Percentiles rank a stretch among this genome's conserved stretches.
Conservation (phyloP, 306 rosid species). For the Cicer pinnatifidum region DNA sequence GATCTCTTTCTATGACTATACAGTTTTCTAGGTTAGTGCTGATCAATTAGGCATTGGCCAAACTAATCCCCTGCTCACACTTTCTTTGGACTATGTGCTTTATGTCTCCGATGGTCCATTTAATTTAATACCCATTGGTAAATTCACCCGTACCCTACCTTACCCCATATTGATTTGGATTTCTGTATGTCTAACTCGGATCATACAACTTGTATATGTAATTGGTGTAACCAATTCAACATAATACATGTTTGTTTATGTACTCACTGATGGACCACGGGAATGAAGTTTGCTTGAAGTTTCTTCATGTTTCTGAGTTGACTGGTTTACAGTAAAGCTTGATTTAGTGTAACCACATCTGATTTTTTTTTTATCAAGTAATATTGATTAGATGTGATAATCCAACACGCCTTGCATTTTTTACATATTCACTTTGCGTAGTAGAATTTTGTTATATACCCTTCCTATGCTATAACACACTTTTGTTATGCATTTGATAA, state of each 20-base stretch:
- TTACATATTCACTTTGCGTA: conserved; percentile 1
- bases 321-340: conserved; percentile 21
- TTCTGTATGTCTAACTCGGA: too few species aligned
- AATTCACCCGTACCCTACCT: too few species aligned
- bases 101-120: too few species aligned
- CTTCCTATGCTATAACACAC: not conserved
- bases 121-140: too few species aligned
- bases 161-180: too few species aligned
- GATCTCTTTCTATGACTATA: too few species aligned
- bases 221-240: not conserved
- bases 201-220: too few species aligned
- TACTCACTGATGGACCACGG: not conserved
- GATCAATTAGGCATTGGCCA: too few species aligned
- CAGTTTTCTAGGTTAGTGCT: too few species aligned
- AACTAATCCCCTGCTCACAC: too few species aligned
- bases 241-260: not conserved
- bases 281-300: conserved; percentile 15
- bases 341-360: not conserved
- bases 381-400: conserved; percentile 26
- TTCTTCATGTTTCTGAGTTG: conserved; percentile 21
- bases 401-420: conserved; percentile 14
- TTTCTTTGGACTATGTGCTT: too few species aligned
- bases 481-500: conserved; percentile 6
- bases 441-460: conserved; percentile 14
- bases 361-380: conserved; percentile 13